Base-by-base conservation (phyloP, 257 asterid genomes). In the Solanum peruvianum region DNA sequence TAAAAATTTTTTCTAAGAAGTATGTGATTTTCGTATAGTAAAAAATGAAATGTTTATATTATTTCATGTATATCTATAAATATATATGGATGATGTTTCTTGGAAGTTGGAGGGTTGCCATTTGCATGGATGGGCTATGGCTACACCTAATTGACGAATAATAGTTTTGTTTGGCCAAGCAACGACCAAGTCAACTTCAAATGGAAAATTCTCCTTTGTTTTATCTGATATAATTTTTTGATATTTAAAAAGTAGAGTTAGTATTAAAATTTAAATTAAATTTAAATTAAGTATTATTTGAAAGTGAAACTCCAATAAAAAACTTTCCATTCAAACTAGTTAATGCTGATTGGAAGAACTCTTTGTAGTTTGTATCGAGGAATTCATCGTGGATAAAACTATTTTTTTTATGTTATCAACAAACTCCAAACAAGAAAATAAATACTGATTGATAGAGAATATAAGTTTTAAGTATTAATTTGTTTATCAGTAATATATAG, bases 181-280 rank as follows among this genome's bases (percentile, higher is more conserved):
- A 75, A 11, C 23, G 11, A 41, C 35, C 56, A 6, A 41, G 35
- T 75, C 82, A 75, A 75, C 58, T 41, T 41, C 58, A 23, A 75
- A 75, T 13, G 35, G 82, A 13, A 11, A 75, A 3, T 16, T 67
- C 9, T 23, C 31, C 7, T 75, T 75, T 41, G 33, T 21, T 75
- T 75, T 67, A 49, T 72, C 18, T 72, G 45, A 7, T 21, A 37
- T 72, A 72, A 37, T 52, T 52, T 52, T 52, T 2, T 3, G 10
- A 3, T 52, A 9, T 49, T 0, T 21, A 0, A 1, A 16, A 21
- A 49, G 23, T 49, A 18, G 2, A 52, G 4, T 56, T 0, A 0
- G 0, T 56, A 56, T 56, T 56, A 18, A 15, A 49, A 5, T 20
- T 23, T 56, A 4, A 18, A 56, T 0, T 18, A 18, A 56, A 18